Evolutionary conservation across 176 grass and related monocot species (phyloP).

Genomic region (Musa troglodytarum): DNA sequence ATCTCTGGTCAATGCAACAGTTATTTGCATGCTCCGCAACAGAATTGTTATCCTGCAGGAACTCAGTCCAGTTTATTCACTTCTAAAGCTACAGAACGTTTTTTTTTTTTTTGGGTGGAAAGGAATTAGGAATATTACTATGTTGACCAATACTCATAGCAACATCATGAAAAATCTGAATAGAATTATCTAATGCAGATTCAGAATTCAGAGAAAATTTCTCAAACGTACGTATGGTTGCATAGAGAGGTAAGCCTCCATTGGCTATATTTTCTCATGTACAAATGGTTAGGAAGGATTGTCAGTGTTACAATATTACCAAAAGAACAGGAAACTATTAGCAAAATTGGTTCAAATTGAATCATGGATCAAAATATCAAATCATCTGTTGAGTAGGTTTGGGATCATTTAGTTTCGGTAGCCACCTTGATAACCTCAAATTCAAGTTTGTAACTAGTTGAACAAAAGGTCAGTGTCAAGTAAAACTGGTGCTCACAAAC

Average conservation of each 20-base stretch:
- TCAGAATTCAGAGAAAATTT: neutral
- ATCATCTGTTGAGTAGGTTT: neutral
- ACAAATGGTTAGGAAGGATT: neutral
- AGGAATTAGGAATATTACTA: neutral
- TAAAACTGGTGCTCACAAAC: neutral
- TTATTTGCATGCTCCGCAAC: neutral
- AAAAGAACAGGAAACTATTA: neutral
- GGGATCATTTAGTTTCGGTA: neutral
- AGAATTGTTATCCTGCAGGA: neutral
- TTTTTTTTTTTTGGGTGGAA: too few relatives aligned
- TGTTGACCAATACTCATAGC: neutral
- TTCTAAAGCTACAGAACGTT: neutral
- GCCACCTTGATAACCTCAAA: neutral
- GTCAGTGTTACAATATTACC: neutral
- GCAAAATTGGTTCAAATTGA: neutral
- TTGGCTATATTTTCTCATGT: neutral
- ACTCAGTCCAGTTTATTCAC: neutral
- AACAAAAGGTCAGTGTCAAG: neutral
- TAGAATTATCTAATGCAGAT: neutral
- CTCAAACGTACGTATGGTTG: neutral
- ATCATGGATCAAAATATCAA: too few relatives aligned
- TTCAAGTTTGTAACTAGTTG: neutral
- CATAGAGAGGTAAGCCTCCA: neutral
- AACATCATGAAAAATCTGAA: neutral
- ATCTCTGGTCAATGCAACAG: neutral